Evolutionary conservation across 768 basidiomycete species (phyloP).

Genomic region (Pholiota microspora): DNA sequence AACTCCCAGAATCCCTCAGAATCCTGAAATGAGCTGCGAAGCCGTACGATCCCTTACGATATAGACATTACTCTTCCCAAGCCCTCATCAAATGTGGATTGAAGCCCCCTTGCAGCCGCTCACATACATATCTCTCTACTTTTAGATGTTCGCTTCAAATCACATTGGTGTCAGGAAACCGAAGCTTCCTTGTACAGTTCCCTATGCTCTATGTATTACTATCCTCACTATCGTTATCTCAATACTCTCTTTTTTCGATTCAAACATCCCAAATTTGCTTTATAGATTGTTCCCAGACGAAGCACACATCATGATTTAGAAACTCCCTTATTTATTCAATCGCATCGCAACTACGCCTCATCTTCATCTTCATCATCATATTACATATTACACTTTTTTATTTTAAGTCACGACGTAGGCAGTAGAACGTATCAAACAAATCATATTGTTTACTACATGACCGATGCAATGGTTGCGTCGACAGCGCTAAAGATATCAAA

Average conservation of each 20-base stretch:
- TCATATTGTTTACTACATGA: background rate
- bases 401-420: background rate
- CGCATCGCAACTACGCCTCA: background rate
- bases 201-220: background rate
- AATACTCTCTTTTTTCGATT: background rate
- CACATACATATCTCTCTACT: background rate
- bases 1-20: background rate
- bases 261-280: background rate
- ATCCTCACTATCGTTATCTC: background rate
- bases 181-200: background rate
- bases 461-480: background rate
- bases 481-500: background rate
- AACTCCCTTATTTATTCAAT: background rate
- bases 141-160: constrained; percentile 3
- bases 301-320: background rate
- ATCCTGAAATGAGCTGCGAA: background rate
- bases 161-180: background rate
- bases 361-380: background rate
- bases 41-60: background rate
- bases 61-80: background rate
- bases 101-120: background rate
- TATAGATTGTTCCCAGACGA: too few relatives aligned
- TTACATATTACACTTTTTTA: background rate
- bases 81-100: background rate
- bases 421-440: background rate